Evolutionary conservation across 805 yeast genomes (phyloP).

Genomic region (Candida piceae): DNA sequence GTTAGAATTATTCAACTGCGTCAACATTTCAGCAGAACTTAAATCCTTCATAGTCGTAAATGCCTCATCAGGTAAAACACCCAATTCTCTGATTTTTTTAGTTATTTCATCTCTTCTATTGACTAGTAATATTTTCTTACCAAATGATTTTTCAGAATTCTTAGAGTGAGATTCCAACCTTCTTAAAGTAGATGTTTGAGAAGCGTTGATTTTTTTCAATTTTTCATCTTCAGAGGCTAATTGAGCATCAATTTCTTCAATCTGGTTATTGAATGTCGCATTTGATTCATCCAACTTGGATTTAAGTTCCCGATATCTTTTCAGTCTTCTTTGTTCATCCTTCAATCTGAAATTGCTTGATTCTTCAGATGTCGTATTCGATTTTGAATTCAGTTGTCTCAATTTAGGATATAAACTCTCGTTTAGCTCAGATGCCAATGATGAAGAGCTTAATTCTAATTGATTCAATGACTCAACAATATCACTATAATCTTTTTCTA

Average conservation of each 20-base stretch:
- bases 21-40: conserved; percentile 47
- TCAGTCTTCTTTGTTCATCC: conserved; percentile 17
- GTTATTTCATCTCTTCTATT: conserved; percentile 68
- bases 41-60: conserved; percentile 42
- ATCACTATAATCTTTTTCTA: conserved; percentile 37
- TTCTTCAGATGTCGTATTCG: conserved; percentile 3
- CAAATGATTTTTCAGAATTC: conserved; percentile 56
- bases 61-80: conserved; percentile 87
- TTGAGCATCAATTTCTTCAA: conserved; percentile 28
- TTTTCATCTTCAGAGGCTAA: conserved; percentile 32
- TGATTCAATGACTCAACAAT: conserved; percentile 36
- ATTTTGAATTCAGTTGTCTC: conserved; percentile 30
- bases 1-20: conserved; percentile 48
- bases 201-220: conserved; percentile 47
- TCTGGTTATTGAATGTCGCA: conserved; percentile 23
- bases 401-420: conserved; percentile 52
- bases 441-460: conserved; percentile 43
- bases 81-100: conserved; percentile 71
- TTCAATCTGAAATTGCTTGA: conserved; percentile 8
- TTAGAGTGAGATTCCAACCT: conserved; percentile 59
- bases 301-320: conserved; percentile 7
- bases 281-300: conserved; percentile 26
- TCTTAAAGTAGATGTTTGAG: conserved; percentile 48
- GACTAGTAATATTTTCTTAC: conserved; percentile 54
- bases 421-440: conserved; percentile 50